phyloP scores from a whole-genome alignment of 441 rosid genomes.

The Mallotus repandus region DNA sequence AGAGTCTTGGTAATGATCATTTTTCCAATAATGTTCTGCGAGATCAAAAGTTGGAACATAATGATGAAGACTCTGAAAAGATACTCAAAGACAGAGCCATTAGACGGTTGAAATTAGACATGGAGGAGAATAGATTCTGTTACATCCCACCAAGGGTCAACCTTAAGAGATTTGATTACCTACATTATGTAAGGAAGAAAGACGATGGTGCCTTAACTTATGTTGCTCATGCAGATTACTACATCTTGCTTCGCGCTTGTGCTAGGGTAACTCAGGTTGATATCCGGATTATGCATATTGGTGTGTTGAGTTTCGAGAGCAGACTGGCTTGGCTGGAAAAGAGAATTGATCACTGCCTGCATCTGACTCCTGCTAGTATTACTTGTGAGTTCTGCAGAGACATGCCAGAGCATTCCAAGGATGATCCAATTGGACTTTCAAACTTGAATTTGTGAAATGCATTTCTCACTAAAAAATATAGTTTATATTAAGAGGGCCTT shows the following conservation, averaged over 20 bases:
- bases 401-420: conserved; percentile 23
- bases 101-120: conserved; percentile 45
- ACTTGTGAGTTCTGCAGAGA: conserved; percentile 48
- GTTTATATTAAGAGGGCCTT: neutral
- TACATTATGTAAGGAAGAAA: conserved; percentile 57
- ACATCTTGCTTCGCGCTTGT: conserved; percentile 67
- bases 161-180: conserved; percentile 55
- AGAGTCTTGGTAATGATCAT: conserved; percentile 16
- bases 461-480: neutral
- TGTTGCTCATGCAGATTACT: conserved; percentile 76
- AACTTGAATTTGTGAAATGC: conserved; percentile 24
- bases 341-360: conserved; percentile 54
- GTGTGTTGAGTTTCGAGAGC: conserved; percentile 62
- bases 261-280: conserved; percentile 64
- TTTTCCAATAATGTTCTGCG: conserved; percentile 17
- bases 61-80: conserved; percentile 27
- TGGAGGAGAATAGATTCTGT: conserved; percentile 64
- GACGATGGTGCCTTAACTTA: conserved; percentile 51
- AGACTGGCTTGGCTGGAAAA: conserved; percentile 73
- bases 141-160: conserved; percentile 71
- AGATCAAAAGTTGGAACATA: conserved; percentile 20
- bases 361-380: conserved; percentile 40
- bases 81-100: conserved; percentile 32
- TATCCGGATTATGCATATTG: conserved; percentile 56
- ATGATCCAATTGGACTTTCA: conserved; percentile 34